Conservation (phyloP, 2,329 filamentous ascomycete genomes). For the Penicillium sclerotiorum region DNA sequence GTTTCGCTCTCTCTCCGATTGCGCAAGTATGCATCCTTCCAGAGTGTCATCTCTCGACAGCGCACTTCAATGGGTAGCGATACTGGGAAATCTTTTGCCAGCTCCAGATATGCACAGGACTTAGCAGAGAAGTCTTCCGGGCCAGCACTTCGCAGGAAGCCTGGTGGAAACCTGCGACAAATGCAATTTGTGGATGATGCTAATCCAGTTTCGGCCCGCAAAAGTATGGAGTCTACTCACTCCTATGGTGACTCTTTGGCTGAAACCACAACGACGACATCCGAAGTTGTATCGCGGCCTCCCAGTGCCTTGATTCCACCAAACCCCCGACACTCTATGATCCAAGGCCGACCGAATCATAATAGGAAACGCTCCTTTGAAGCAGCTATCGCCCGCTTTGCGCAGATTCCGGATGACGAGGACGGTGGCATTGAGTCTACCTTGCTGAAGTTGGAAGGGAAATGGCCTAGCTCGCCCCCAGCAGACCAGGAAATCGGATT, state of each 20-base stretch:
- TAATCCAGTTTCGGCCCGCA: constrained; percentile 45
- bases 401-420: constrained; percentile 83
- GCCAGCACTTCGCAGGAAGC: constrained; percentile 69
- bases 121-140: constrained; percentile 29
- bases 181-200: constrained; percentile 67
- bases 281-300: constrained; percentile 24
- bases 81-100: constrained; percentile 16
- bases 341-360: constrained; percentile 58
- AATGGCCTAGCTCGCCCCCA: constrained; percentile 58
- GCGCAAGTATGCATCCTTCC: constrained; percentile 50
- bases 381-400: constrained; percentile 81
- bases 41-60: constrained; percentile 43
- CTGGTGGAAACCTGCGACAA: constrained; percentile 73
- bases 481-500: constrained; percentile 10
- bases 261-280: constrained; percentile 21
- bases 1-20: constrained; percentile 39
- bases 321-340: constrained; percentile 44
- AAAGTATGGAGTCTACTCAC: constrained; percentile 40
- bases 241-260: constrained; percentile 36
- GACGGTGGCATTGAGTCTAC: constrained; percentile 93
- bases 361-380: constrained; percentile 75
- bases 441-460: constrained; percentile 87
- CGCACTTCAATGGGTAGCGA: constrained; percentile 31
- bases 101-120: constrained; percentile 20
- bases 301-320: constrained; percentile 32